A percentile compares a stretch with the other conserved stretches of the same genome.
These are phyloP conservation scores for Pichia manshurica DNA, from an alignment of 805 yeast genomes.

Conservation along the genomic window DNA sequence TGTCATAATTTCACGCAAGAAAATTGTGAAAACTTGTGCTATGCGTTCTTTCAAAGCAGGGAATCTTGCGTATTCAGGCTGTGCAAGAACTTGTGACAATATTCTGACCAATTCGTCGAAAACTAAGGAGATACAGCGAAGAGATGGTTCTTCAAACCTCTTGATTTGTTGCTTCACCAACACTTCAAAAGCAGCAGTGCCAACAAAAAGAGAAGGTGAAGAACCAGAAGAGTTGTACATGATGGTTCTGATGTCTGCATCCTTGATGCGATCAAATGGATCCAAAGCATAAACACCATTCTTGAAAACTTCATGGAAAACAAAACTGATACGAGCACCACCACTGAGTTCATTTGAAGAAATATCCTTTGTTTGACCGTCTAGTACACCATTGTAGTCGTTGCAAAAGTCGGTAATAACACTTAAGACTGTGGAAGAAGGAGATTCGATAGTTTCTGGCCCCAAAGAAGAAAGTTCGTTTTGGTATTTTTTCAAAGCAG, in stretches of 20 bases:
- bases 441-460: slow-evolving; percentile 83
- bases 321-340: slow-evolving; percentile 96
- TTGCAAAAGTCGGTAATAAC: slow-evolving; percentile 90
- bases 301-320: slow-evolving; percentile 91
- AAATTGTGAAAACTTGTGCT: slow-evolving; percentile 71
- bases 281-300: slow-evolving; percentile 88
- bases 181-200: slow-evolving; percentile 95
- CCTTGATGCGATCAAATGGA: slow-evolving; percentile 95
- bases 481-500: slow-evolving; percentile 78
- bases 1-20: slow-evolving; percentile 65
- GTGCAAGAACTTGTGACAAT: slow-evolving; percentile 73
- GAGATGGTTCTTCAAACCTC: slow-evolving; percentile 89
- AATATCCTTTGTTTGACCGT: slow-evolving; percentile 88
- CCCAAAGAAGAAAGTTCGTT: slow-evolving; percentile 73
- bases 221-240: slow-evolving; percentile 96
- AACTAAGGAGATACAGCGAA: slow-evolving; percentile 82
- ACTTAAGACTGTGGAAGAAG: slow-evolving; percentile 81
- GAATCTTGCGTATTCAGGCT: slow-evolving; percentile 79
- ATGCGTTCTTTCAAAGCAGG: slow-evolving; percentile 88
- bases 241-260: slow-evolving; percentile 91
- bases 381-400: slow-evolving; percentile 84
- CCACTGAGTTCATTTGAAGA: slow-evolving; percentile 89
- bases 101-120: slow-evolving; percentile 94
- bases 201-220: slow-evolving; percentile 92
- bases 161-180: slow-evolving; percentile 88